phyloP scores from a whole-genome alignment of 2,329 filamentous ascomycete genomes.

The Diaporthe sp. region DNA sequence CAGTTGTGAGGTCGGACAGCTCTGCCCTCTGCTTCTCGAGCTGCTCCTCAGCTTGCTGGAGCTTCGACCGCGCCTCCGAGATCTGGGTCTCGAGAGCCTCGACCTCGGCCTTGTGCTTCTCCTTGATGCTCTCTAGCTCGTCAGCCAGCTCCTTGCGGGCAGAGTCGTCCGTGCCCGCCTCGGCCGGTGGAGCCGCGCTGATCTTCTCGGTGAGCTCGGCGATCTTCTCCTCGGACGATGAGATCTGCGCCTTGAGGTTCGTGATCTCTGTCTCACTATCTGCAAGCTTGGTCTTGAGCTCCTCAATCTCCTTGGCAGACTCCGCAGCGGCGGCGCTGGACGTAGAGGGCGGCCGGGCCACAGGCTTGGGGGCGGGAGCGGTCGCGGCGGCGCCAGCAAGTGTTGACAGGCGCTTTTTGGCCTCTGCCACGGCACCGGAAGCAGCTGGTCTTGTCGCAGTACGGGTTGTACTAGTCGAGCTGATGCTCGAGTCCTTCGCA shows the following conservation, averaged over 20 bases:
- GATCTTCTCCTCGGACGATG: conserved; percentile 69
- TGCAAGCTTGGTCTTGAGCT: conserved; percentile 71
- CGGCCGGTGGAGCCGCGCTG: conserved; percentile 52
- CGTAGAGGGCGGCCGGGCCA: conserved; percentile 51
- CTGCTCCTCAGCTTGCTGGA: conserved; percentile 65
- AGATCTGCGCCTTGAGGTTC: conserved; percentile 69
- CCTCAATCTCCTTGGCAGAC: conserved; percentile 69
- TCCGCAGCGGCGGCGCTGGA: conserved; percentile 56
- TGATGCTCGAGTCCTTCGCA: conserved; percentile 45
- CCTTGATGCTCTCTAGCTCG: conserved; percentile 64
- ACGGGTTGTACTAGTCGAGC: conserved; percentile 46
- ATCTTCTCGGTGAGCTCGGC: conserved; percentile 67
- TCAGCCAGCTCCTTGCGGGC: conserved; percentile 60
- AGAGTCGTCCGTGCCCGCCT: conserved; percentile 54
- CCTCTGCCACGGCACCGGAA: conserved; percentile 59
- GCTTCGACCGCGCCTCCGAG: conserved; percentile 64
- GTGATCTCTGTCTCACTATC: conserved; percentile 71
- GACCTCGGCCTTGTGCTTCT: conserved; percentile 64
- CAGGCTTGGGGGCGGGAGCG: conserved; percentile 56
- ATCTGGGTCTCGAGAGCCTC: conserved; percentile 63
- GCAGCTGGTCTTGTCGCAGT: conserved; percentile 53
- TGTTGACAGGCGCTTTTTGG: conserved; percentile 71
- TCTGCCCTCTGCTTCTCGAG: conserved; percentile 65
- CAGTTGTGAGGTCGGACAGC: conserved; percentile 61
- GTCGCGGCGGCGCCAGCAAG: conserved; percentile 57